Base-by-base conservation (phyloP, 495 filamentous ascomycete genomes). In the Parathielavia hyrcaniae region DNA sequence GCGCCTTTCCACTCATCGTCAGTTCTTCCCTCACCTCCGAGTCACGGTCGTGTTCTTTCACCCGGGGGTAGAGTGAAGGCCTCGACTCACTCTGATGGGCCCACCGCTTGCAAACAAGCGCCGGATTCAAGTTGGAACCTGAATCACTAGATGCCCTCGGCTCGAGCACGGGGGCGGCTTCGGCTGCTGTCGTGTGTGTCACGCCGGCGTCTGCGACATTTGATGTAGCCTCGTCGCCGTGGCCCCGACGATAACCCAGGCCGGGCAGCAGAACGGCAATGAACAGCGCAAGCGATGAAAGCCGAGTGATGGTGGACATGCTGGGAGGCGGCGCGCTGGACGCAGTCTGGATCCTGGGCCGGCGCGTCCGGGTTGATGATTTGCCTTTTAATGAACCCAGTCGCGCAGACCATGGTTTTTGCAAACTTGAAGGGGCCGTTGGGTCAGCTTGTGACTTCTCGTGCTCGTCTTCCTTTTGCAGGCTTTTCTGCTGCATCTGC, bases 81-180 rank as follows among this genome's bases (percentile, higher is more conserved):
- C 16, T 22, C 34, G 17, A 59, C 71, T 65, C 64, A 81, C 84
- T 79, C 69, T 89, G 86, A 39, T 86, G 83, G 45, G 77, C 80
- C 83, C 84, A 90, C 61, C 86, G 72, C 54, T 76, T 81, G 68
- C 87, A 90, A 23, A 83, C 70, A 60, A 82, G 66, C 5, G 80
- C 84, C 17, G 76, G 71, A 51, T 73, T 81, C 3, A n/a, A n/a
- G n/a, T n/a, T n/a, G n/a, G n/a, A n/a, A n/a, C n/a, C n/a, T n/a
- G 26, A 30, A 30, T 30, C 26, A 6, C 26, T 30, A 47, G 74
- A 66, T 8, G 69, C 64, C 13, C 77, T 72, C 26, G 60, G 51
- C 40, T 74, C 69, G 26, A 79, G 61, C 5, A 67, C 46, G 19
- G 66, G 67, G 7, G 60, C 63, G 19, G 53, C 26, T 49, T 61